These are phyloP conservation scores for Dendryphion nanum DNA, from an alignment of 2,329 filamentous ascomycete genomes.

Conservation along the genomic window DNA sequence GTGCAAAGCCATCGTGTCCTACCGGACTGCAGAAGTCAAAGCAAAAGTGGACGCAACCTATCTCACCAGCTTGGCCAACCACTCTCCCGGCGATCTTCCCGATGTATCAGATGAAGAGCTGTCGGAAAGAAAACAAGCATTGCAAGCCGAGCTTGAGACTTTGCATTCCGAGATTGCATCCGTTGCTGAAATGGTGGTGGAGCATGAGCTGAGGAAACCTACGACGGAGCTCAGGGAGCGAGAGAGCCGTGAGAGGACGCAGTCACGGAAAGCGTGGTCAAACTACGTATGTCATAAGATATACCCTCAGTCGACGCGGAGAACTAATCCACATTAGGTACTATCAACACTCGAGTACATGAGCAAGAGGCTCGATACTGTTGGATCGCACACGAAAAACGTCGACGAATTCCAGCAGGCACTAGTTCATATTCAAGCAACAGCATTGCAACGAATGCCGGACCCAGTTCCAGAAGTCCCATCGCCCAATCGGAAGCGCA, in stretches of 20 bases:
- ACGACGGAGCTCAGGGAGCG: conserved; percentile 47
- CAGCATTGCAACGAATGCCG: conserved; percentile 24
- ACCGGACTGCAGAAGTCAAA: conserved; percentile 43
- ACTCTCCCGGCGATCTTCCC: conserved; percentile 7
- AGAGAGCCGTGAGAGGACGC: conserved; percentile 32
- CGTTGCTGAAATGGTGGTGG: conserved; percentile 68
- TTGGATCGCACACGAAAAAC: conserved; percentile 22
- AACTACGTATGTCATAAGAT: conserved; percentile 39
- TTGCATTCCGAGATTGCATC: conserved; percentile 68
- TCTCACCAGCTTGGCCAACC: conserved; percentile 41
- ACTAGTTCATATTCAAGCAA: conserved; percentile 25
- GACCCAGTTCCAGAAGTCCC: conserved; percentile 11
- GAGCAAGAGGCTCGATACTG: conserved; percentile 31
- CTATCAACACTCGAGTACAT: conserved; percentile 44
- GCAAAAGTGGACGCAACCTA: conserved; percentile 53
- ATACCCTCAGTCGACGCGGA: background rate
- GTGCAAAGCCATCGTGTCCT: conserved; percentile 45
- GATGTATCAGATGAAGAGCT: conserved; percentile 42
- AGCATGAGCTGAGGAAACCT: conserved; percentile 65
- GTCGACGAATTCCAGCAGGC: conserved; percentile 31
- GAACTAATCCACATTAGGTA: conserved; percentile 21
- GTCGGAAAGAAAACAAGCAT: conserved; percentile 49
- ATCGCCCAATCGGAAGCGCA: conserved; percentile 20
- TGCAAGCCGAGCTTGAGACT: conserved; percentile 67
- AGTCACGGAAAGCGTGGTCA: conserved; percentile 41